Conservation (phyloP, 208 protist species). For the Acanthamoeba healyi region DNA sequence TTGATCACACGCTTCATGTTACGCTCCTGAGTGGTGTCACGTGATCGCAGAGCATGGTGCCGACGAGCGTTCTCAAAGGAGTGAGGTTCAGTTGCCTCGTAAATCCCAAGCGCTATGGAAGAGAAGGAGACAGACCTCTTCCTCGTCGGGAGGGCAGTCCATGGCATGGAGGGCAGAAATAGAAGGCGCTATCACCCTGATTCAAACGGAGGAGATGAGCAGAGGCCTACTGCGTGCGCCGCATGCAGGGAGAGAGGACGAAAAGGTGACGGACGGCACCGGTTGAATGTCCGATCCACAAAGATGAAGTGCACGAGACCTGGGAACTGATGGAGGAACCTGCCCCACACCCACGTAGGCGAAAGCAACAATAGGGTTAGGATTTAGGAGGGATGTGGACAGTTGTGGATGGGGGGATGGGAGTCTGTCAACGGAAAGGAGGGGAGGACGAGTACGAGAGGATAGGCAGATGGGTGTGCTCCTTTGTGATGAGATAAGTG, state of each 20-base stretch:
- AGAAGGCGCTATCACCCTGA: constrained; percentile 51
- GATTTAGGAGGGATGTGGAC: not conserved
- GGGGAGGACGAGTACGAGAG: constrained; percentile 1
- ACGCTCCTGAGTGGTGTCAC: constrained; percentile 9
- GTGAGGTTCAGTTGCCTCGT: no score
- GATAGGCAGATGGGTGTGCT: constrained; percentile 66
- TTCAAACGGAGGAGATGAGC: not conserved
- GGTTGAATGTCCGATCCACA: constrained; percentile 68
- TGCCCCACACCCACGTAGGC: not conserved
- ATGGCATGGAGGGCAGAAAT: constrained; percentile 53
- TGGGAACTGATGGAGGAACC: constrained; percentile 71
- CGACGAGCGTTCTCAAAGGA: no score
- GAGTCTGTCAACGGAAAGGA: not conserved
- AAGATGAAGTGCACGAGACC: constrained; percentile 76
- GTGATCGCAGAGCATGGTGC: no score
- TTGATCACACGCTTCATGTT: constrained; percentile 64
- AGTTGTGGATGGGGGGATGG: no score
- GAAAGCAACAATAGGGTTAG: not conserved
- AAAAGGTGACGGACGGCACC: not conserved
- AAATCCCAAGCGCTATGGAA: no score
- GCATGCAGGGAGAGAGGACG: not conserved
- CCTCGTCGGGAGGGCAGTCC: not conserved
- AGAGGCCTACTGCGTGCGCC: not conserved
- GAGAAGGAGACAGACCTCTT: no score
- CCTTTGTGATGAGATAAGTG: constrained; percentile 70